A percentile compares a stretch with the other conserved stretches of the same genome.
phyloP scores from a whole-genome alignment of 768 basidiomycete species.

The Sarcodon sp. region DNA sequence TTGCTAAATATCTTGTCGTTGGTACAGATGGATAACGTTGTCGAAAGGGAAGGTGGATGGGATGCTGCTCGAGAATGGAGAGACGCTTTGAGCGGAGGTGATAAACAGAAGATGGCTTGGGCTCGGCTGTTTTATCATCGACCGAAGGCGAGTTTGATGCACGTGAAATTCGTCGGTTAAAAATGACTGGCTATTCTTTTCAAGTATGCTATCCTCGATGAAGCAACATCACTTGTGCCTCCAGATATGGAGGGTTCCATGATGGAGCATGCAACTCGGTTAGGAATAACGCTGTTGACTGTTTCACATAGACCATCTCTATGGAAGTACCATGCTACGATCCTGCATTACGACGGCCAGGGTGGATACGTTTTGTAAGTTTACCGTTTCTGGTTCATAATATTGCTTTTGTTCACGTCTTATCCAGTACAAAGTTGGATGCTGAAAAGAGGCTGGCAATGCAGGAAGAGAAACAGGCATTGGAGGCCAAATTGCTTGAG shows the following conservation, averaged over 20 bases:
- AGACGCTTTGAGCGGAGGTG: conserved; percentile 86
- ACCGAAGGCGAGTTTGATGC: conserved; percentile 52
- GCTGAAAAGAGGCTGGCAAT: conserved; percentile 81
- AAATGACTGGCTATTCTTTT: background rate
- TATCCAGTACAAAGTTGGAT: conserved; percentile 68
- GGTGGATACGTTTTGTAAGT: conserved; percentile 93
- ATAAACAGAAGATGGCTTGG: conserved; percentile 97
- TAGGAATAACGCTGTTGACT: conserved; percentile 87
- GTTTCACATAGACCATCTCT: conserved; percentile 92
- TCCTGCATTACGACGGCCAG: conserved; percentile 87
- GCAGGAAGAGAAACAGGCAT: conserved; percentile 86
- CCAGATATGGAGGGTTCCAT: conserved; percentile 86
- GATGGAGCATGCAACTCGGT: conserved; percentile 83
- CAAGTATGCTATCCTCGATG: conserved; percentile 93
- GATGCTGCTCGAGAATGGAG: conserved; percentile 84
- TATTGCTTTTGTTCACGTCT: background rate
- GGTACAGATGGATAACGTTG: conserved; percentile 77
- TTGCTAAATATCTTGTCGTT: conserved; percentile 57
- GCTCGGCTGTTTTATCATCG: conserved; percentile 91
- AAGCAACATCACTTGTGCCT: conserved; percentile 91
- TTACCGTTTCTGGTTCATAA: background rate
- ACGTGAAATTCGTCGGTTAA: background rate
- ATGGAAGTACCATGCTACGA: conserved; percentile 86
- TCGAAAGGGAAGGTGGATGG: conserved; percentile 97
- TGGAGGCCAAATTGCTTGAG: conserved; percentile 78